Conservation (phyloP, 306 rosid genomes). For the Sicyos edulis region DNA sequence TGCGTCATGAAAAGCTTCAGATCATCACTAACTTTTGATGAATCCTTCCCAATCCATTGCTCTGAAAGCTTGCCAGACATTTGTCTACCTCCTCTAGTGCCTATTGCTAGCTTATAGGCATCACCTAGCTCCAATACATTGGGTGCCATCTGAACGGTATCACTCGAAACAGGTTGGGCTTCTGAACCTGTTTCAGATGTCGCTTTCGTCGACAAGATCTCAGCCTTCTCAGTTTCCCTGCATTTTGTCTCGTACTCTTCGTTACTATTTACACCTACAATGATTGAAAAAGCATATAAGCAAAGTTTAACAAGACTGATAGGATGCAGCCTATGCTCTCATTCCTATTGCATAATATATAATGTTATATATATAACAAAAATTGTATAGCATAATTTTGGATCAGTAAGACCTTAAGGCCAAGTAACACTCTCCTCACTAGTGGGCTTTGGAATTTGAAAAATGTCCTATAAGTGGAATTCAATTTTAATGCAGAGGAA, state of each 20-base stretch:
- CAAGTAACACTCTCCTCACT: no score
- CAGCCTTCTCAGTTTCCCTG: conserved; percentile 37
- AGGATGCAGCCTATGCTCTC: not conserved
- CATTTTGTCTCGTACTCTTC: conserved; percentile 31
- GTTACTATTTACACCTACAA: conserved; percentile 30
- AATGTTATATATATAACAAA: not conserved
- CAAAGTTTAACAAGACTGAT: not conserved
- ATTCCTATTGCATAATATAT: not conserved
- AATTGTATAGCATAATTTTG: not conserved
- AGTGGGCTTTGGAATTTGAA: no score
- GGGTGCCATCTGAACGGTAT: conserved; percentile 42
- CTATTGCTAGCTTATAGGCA: conserved; percentile 78
- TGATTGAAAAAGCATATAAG: not conserved
- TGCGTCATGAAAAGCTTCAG: conserved; percentile 62
- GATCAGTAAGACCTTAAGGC: no score
- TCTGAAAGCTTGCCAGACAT: conserved; percentile 58
- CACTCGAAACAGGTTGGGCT: conserved; percentile 29
- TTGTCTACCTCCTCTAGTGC: conserved; percentile 46
- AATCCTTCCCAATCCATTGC: conserved; percentile 75
- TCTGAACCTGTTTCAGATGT: conserved; percentile 39
- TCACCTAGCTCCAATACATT: conserved; percentile 73
- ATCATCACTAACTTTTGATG: conserved; percentile 70
- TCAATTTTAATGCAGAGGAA: no score
- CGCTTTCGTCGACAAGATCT: conserved; percentile 23
- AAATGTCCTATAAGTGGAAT: no score